A percentile compares a stretch with the other conserved stretches of the same genome.
These are phyloP conservation scores for Globisporangium megalacanthum DNA, from an alignment of 352 stramenopile genomes.

Conservation along the genomic window DNA sequence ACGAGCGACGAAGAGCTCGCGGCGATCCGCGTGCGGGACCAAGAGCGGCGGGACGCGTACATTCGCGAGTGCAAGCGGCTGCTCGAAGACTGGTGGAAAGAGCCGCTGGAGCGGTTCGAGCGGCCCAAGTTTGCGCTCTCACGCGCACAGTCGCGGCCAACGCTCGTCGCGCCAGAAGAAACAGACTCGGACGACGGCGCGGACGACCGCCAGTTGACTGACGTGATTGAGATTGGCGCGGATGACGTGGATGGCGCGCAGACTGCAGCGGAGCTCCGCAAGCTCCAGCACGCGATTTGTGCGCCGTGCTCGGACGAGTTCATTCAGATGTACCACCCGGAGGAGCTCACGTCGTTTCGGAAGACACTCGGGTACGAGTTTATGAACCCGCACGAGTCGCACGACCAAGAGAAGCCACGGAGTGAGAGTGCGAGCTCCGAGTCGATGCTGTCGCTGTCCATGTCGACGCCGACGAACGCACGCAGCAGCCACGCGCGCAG, in stretches of 20 bases:
- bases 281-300: constrained; percentile 6
- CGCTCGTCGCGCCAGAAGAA: constrained; percentile 9
- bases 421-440: constrained; percentile 39
- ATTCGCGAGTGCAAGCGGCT: constrained; percentile 71
- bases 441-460: constrained; percentile 33
- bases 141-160: constrained; percentile 8
- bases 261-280: constrained; percentile 4
- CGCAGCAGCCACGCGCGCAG: constrained; percentile 7
- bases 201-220: background rate
- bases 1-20: constrained; percentile 18
- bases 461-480: constrained; percentile 35
- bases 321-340: constrained; percentile 79
- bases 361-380: constrained; percentile 86
- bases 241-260: background rate
- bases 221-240: constrained; percentile 4
- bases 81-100: constrained; percentile 84
- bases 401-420: constrained; percentile 40
- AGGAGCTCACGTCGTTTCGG: constrained; percentile 83
- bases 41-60: constrained; percentile 65
- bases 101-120: constrained; percentile 77
- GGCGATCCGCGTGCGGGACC: constrained; percentile 19
- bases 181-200: constrained; percentile 12
- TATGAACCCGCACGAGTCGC: constrained; percentile 76
- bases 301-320: constrained; percentile 64
- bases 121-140: constrained; percentile 20